Evolutionary conservation across 352 stramenopile species (phyloP), one percentile per base, ranked within the genome.

Genomic region (Salisapilia sapeloensis): DNA sequence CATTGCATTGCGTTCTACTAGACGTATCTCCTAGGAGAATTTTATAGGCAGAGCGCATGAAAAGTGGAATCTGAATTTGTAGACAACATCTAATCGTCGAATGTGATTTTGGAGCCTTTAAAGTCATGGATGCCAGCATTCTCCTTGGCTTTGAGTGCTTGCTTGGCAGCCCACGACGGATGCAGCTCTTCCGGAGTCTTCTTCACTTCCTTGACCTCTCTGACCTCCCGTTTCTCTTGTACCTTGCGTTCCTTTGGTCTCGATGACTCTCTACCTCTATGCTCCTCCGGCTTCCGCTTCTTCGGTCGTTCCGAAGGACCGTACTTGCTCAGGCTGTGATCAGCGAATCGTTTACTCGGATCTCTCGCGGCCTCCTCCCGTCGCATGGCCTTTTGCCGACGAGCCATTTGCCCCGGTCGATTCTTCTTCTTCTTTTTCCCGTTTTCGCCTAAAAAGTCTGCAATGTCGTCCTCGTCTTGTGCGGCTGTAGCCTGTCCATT

Each of bases 341-440:
- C 33, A 27, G 37, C 28, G 28, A 38, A 19, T 19, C 44, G 33
- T 4, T 27, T 4, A 28, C 56, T 61, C 16, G 58, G 49, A 15
- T 60, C 53, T 22, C 56, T 62, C 13, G 46, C 37, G 1, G 60
- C 44, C 32, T 83, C 66, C 41, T 89, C 74, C 32, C 67, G 39
- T 0, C 66, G 66, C 13, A 85, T 65, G 17, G 74, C 74, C 46
- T 85, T 83, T 44, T 83, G 70, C 2, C 70, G 62, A 38, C 74
- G 66, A n/a, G 74, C 74, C 34, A 64, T 64, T 30, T 89, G 74
- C 13, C 74, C 74, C 5, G 69, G 40, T 11, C 74, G 69, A 44
- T 89, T 89, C 46, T 89, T 89, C 34, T 59, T 76, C 57, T 83
- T 83, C 46, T 84, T 82, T n/a, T n/a, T n/a, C n/a, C n/a, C n/a